Base-by-base conservation (phyloP, 1,139 yeast genomes). In the Meyerozyma elateridarum region DNA sequence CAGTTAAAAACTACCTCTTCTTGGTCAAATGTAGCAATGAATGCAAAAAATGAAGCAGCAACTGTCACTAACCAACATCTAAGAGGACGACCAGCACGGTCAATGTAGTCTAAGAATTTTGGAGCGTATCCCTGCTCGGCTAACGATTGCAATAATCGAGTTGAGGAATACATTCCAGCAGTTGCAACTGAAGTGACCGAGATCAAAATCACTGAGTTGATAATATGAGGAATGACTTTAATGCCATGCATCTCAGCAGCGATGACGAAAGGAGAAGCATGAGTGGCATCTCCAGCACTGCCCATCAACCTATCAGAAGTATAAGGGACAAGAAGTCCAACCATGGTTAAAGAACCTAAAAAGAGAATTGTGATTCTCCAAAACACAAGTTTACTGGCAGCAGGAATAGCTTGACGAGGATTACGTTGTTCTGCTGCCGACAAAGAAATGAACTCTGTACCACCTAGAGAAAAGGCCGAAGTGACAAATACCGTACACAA, bases 401-500 rank as follows among this genome's bases (percentile, higher is more conserved):
- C 37, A 18, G 44, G 48, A 32, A 52, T 41, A 15, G 56, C 51
- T 8, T 45, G 39, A 25, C 53, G 41, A 11, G 52, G 54, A 40
- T 51, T 48, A 16, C 38, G 36, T 14, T 49, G 51, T 36, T 51
- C 55, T 17, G 51, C 47, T 5, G 52, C 54, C 6, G 53, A 41
- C 22, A 52, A 41, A 3, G 56, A 52, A 35, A 52, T 48, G 25
- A 52, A 52, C 38, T 52, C 57, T 24, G 46, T 42, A 22, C 65
- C 68, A 22, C 68, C 69, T 24, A 62, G 55, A 4, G 65, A 51
- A 37, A 64, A 64, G 6, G 63, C 57, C 13, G 64, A 62, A 2
- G 65, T 61, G 19, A 61, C 67, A 31, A 64, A 61, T 21, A 61
- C 68, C 7, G 64, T 43, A 37, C 61, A 59, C 30, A 64, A 45